Evolutionary conservation across 306 rosid genomes (phyloP).

Genomic region (Lathyrus aphaca): DNA sequence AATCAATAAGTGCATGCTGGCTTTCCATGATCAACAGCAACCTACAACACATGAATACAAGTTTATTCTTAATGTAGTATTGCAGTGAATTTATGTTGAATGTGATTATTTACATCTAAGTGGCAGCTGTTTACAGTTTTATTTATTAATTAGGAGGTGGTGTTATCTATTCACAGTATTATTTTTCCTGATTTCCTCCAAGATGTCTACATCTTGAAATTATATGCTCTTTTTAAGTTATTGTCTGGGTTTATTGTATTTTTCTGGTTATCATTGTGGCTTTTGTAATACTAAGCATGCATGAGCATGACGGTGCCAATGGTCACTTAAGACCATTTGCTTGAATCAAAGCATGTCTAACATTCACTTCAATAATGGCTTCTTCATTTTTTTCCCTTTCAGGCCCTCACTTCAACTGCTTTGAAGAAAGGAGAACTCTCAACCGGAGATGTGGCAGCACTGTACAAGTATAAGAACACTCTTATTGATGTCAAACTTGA

Average conservation of each 20-base stretch:
- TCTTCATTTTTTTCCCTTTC: constrained; percentile 22
- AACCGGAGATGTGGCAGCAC: constrained; percentile 75
- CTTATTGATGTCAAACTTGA: constrained; percentile 81
- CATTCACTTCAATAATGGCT: constrained; percentile 28
- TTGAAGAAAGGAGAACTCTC: constrained; percentile 90
- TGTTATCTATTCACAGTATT: not conserved
- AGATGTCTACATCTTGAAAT: not conserved
- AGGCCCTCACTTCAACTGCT: constrained; percentile 93
- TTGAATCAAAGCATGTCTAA: constrained; percentile 19
- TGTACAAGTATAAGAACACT: constrained; percentile 79
- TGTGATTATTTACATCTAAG: constrained; percentile 1
- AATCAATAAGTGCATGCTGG: not conserved
- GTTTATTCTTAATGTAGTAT: not conserved
- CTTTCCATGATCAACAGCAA: not conserved
- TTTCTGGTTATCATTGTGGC: constrained; percentile 24
- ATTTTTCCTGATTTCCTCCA: not conserved
- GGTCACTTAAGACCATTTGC: constrained; percentile 6
- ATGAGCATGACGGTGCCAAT: not conserved
- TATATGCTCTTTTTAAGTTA: constrained; percentile 1
- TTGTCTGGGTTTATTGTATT: constrained; percentile 17
- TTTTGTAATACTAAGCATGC: constrained; percentile 3
- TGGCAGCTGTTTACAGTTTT: constrained; percentile 6
- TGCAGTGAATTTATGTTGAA: not conserved
- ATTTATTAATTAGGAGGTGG: too few relatives aligned
- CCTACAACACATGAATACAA: not conserved